Conservation (phyloP, 2,329 filamentous ascomycete species). For the Botrytis galanthina region DNA sequence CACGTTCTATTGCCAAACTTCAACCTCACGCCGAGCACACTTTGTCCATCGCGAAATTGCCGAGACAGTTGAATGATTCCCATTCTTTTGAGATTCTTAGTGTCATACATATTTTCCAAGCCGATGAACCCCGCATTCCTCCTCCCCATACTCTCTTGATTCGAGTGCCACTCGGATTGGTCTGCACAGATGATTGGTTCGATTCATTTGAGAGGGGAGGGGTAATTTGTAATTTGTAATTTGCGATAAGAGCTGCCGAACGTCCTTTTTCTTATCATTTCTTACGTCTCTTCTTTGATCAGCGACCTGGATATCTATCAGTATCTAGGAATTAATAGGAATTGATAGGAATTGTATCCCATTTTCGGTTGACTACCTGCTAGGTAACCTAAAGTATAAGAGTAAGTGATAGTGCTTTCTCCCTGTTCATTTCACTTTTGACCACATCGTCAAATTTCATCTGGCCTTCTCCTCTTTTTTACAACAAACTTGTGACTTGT, state of each 20-base stretch:
- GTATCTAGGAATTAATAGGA: neutral
- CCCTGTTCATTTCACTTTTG: neutral
- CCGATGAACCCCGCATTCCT: neutral
- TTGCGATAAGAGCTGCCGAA: slow-evolving; percentile 10
- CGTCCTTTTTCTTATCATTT: neutral
- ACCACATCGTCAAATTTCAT: neutral
- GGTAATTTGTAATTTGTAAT: neutral
- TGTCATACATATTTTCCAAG: neutral
- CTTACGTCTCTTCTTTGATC: slow-evolving; percentile 9
- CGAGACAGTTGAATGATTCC: neutral
- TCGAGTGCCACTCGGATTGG: neutral
- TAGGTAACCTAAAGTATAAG: neutral
- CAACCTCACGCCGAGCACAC: neutral
- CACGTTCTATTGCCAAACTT: neutral
- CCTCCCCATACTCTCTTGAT: neutral
- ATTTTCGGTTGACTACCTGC: neutral
- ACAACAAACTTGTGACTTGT: neutral
- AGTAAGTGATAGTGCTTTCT: neutral
- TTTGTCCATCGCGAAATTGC: neutral
- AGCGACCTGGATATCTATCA: neutral
- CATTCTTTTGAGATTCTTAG: neutral
- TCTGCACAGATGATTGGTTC: neutral
- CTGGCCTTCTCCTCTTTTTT: neutral
- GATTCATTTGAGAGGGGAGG: neutral
- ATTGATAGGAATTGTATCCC: neutral